Conservation (phyloP, 2,329 filamentous ascomycete genomes). For the Pezicula neosporulosa region DNA sequence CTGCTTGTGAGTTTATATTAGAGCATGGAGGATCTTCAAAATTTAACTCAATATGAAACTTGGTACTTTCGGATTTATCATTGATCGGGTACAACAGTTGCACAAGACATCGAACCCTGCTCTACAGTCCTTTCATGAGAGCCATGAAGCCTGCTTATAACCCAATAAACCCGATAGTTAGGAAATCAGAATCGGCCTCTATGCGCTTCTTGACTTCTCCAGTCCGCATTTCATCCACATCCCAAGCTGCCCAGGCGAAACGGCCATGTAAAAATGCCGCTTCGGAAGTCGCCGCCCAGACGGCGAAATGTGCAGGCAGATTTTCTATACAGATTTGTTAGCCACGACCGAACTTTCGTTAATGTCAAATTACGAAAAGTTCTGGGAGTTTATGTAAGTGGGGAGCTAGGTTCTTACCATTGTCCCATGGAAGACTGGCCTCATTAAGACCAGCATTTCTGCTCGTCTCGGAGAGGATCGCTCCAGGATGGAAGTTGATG, state of each 20-base stretch:
- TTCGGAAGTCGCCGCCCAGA: conserved; percentile 6
- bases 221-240: conserved; percentile 12
- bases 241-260: conserved; percentile 10
- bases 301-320: conserved; percentile 3
- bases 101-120: too few relatives aligned
- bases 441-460: neutral
- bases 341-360: neutral
- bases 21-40: too few relatives aligned
- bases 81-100: too few relatives aligned
- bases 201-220: conserved; percentile 7
- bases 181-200: neutral
- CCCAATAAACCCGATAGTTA: neutral
- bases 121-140: too few relatives aligned
- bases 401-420: neutral
- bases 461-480: conserved; percentile 29
- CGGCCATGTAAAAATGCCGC: conserved; percentile 11
- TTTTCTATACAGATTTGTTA: neutral
- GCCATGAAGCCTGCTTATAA: too few relatives aligned
- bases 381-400: too few relatives aligned
- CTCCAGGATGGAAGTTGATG: conserved; percentile 37
- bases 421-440: neutral
- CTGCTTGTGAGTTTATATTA: too few relatives aligned
- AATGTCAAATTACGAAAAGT: neutral
- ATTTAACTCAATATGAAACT: too few relatives aligned
- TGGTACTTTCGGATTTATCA: too few relatives aligned